Base-by-base conservation (phyloP, 108 stramenopile genomes). In the Discostella stelligeroides region DNA sequence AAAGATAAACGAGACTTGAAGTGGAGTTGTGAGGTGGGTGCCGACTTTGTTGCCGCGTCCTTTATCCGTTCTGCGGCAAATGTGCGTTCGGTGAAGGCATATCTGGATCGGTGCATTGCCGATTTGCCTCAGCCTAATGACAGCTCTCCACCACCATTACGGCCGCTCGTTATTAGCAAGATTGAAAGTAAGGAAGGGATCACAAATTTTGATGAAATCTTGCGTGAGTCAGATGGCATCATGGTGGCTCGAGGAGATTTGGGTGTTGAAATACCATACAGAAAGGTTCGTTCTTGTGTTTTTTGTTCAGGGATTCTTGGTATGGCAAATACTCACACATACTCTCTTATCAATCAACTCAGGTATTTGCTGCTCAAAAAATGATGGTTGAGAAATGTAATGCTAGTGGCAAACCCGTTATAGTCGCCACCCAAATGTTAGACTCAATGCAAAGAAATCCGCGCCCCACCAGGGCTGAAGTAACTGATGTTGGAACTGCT, bases 391-490 rank as follows among this genome's bases (percentile, higher is more conserved):
- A 79, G 23, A 78, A 79, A 63, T 89, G 87, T 66, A 92, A 92
- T 66, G 61, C 68, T 25, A 80, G 59, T 20, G 88, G 94, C 0
- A 95, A 93, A 72, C 90, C 88, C 18, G 88, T 88, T 13, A 81
- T 87, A 41, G 66, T 70, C 39, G 85, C 86, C 10, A 86, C 86
- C 25, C 84, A 83, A 76, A 91, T 94, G 93, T 77, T 95, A 34
- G 94, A 95, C 57, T 84, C 82, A 23, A 97, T 97, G 96, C 89
- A 87, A 72, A 79, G 80, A 54, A 93, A 86, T 78, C 96, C 84
- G 62, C 86, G 93, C 20, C 96, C 96, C 1, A 95, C 96, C 0
- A 88, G 96, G 13, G 96, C 96, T 4, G 96, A 97, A 72, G 94
- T 94, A 29, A 87, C 95, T 4, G 96, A 97, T 79, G 95, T 90